These are phyloP conservation scores for Hypericum perforatum DNA, from an alignment of 345 rosid species.

Conservation along the genomic window DNA sequence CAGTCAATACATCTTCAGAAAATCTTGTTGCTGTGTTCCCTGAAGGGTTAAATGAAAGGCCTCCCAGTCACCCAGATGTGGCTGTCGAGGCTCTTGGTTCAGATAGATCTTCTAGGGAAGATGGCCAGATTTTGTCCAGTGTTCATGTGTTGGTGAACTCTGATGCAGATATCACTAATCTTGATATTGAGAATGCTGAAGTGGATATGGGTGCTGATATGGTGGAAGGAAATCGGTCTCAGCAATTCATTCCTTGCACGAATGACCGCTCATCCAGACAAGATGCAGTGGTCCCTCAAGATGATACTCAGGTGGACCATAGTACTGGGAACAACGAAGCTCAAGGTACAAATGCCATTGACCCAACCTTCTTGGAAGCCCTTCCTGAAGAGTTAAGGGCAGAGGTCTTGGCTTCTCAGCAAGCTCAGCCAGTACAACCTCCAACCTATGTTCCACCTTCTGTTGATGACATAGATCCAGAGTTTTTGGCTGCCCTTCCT, in stretches of 20 bases:
- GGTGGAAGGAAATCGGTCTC: conserved; percentile 47
- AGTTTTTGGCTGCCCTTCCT: conserved; percentile 97
- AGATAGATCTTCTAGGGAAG: conserved; percentile 23
- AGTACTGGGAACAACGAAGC: conserved; percentile 31
- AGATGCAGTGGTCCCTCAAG: conserved; percentile 32
- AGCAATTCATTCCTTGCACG: conserved; percentile 31
- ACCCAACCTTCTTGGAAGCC: conserved; percentile 95
- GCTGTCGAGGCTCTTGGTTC: conserved; percentile 20
- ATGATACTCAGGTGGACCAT: conserved; percentile 46
- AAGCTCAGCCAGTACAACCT: conserved; percentile 82
- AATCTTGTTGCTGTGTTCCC: conserved; percentile 24
- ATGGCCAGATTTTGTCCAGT: conserved; percentile 20
- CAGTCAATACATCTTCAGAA: conserved; percentile 36
- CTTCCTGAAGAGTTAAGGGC: conserved; percentile 88
- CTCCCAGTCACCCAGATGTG: conserved; percentile 28
- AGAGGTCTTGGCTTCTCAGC: conserved; percentile 97
- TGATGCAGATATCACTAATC: conserved; percentile 28
- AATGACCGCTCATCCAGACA: conserved; percentile 36
- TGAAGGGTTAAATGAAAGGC: conserved; percentile 25
- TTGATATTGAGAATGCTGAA: conserved; percentile 41
- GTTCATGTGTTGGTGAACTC: conserved; percentile 17
- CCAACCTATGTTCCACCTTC: conserved; percentile 81
- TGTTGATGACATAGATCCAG: conserved; percentile 91
- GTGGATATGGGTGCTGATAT: conserved; percentile 65
- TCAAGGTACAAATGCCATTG: conserved; percentile 65